These are phyloP conservation scores for Scedosporium aurantiacum DNA, from an alignment of 2,329 filamentous ascomycete genomes.

Conservation along the genomic window DNA sequence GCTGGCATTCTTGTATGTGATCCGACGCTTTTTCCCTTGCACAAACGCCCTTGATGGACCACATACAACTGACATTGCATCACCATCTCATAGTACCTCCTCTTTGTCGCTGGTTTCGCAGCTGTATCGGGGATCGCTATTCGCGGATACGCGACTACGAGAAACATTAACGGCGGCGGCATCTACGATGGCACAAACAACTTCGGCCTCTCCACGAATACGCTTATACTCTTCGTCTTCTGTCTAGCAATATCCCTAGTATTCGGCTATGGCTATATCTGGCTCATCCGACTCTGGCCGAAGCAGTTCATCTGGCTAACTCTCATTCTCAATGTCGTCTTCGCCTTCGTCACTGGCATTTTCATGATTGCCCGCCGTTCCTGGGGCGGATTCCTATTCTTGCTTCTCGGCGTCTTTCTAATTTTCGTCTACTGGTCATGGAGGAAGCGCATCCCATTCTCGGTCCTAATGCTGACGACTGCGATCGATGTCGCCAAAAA, in stretches of 20 bases:
- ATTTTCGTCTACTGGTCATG: slow-evolving; percentile 78
- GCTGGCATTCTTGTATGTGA: slow-evolving; percentile 61
- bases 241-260: slow-evolving; percentile 62
- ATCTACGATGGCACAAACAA: slow-evolving; percentile 61
- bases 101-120: slow-evolving; percentile 61
- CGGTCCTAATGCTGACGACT: slow-evolving; percentile 78
- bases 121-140: slow-evolving; percentile 68
- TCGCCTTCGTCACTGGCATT: slow-evolving; percentile 74
- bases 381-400: slow-evolving; percentile 79
- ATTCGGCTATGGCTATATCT: slow-evolving; percentile 68
- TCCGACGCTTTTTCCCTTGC: not conserved
- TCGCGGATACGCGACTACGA: slow-evolving; percentile 58
- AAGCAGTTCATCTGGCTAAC: slow-evolving; percentile 91
- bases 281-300: slow-evolving; percentile 63
- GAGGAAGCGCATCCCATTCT: slow-evolving; percentile 86
- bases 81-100: slow-evolving; percentile 44
- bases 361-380: slow-evolving; percentile 72
- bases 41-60: not conserved
- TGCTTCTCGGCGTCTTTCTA: slow-evolving; percentile 71
- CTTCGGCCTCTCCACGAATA: slow-evolving; percentile 68
- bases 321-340: slow-evolving; percentile 75
- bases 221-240: slow-evolving; percentile 74
- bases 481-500: slow-evolving; percentile 74
- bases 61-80: not conserved
- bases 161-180: slow-evolving; percentile 53